Percentiles rank a stretch among this genome's conserved stretches.
phyloP scores from a whole-genome alignment of 306 rosid species.

The Aeschynomene evenia region DNA sequence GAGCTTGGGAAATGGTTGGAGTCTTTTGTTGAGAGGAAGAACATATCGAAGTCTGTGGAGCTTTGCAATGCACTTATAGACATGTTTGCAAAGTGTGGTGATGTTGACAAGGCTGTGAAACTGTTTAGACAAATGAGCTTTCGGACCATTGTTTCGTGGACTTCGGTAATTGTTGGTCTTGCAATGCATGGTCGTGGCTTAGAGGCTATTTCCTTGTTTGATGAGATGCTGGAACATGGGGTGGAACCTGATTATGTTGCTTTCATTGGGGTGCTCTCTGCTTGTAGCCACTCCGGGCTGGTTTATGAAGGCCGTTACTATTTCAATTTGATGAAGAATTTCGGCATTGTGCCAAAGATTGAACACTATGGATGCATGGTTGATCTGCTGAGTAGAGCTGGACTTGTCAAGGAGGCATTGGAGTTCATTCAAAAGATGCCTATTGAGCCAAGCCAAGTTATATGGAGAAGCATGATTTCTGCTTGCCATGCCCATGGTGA shows the following conservation, averaged over 20 bases:
- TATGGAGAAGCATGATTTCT: slow-evolving; percentile 66
- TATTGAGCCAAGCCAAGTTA: slow-evolving; percentile 65
- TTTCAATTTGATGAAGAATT: slow-evolving; percentile 63
- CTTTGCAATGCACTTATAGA: slow-evolving; percentile 84
- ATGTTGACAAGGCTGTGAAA: slow-evolving; percentile 65
- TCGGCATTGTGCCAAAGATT: slow-evolving; percentile 59
- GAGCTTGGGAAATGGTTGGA: slow-evolving; percentile 95
- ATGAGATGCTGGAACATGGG: slow-evolving; percentile 65
- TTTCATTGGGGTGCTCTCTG: slow-evolving; percentile 82
- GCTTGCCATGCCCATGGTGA: slow-evolving; percentile 76
- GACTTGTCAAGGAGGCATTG: slow-evolving; percentile 71
- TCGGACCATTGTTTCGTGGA: slow-evolving; percentile 83
- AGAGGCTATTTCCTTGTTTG: slow-evolving; percentile 67
- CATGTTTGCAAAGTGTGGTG: slow-evolving; percentile 92
- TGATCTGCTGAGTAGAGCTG: slow-evolving; percentile 85
- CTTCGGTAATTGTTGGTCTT: slow-evolving; percentile 78
- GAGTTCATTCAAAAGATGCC: slow-evolving; percentile 69
- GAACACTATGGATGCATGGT: slow-evolving; percentile 95
- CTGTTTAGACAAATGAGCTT: slow-evolving; percentile 55
- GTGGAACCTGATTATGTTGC: slow-evolving; percentile 74
- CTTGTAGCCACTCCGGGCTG: slow-evolving; percentile 83
- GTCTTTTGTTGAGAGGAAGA: slow-evolving; percentile 57
- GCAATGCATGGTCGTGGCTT: slow-evolving; percentile 88
- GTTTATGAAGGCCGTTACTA: slow-evolving; percentile 64
- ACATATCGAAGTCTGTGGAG: slow-evolving; percentile 56